Evolutionary conservation across 2,329 filamentous ascomycete genomes (phyloP), one percentile per base, ranked within the genome.

Genomic region (Paracoccidioides lutzii): DNA sequence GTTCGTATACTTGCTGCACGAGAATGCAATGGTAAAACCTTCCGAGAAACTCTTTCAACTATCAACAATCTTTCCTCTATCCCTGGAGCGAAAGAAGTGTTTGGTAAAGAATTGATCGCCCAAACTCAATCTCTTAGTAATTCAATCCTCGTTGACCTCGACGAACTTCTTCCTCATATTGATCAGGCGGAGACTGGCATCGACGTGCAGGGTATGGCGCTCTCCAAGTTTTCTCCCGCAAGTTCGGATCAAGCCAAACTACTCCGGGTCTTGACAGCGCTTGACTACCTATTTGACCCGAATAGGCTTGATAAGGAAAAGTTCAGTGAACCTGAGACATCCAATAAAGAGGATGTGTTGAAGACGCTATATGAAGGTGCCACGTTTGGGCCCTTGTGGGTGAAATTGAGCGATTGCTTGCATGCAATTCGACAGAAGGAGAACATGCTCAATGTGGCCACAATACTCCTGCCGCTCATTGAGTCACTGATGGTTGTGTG

Each of bases 401-500:
- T 84, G 61, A 94, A 90, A 71, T 77, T 98, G 49, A 95, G 93
- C 68, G 83, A 87, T 41, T 97, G 91, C 67, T 78, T 98, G 55
- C 83, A 81, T 56, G 86, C 88, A 7, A 96, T 98, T 63, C 87
- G 89, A 53, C 82, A 94, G 70, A 87, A 90, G 56, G 90, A 95
- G 68, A 94, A 89, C 67, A 93, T 97, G 84, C 82, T 97, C 66
- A 96, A 95, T 65, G 90, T 98, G 56, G 94, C 93, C 35, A 97
- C 91, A 0, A 97, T 97, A 60, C 79, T 98, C 32, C 77, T 97
- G 40, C 93, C 93, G 35, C 76, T 98, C 35, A 96, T 98, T 59
- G 93, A 98, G 71, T 89, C 90, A 5, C 77, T 98, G 59, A 98
- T 98, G 93, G 93, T 98, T 54, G 90, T 98, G 33, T 98, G 94